phyloP scores from a whole-genome alignment of 2,329 filamentous ascomycete genomes.

The Exophiala sideris region DNA sequence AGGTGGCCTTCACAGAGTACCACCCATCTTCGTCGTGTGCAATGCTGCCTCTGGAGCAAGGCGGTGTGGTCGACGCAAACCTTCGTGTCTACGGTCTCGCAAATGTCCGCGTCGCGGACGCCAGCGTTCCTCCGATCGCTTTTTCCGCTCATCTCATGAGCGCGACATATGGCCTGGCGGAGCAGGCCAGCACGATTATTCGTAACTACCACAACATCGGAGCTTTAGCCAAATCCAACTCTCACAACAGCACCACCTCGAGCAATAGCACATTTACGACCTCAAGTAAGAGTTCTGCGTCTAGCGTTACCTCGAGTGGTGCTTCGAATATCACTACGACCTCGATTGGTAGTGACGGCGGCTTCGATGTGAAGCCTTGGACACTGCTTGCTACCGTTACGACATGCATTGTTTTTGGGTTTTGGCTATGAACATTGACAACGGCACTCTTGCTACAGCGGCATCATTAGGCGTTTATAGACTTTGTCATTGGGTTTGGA shows the following conservation, averaged over 20 bases:
- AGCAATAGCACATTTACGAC: background rate
- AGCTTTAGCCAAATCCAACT: background rate
- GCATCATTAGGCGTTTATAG: no score
- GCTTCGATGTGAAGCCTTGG: background rate
- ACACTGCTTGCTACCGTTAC: background rate
- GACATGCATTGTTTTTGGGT: background rate
- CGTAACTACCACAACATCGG: conserved; percentile 27
- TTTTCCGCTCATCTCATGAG: conserved; percentile 36
- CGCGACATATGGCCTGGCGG: conserved; percentile 35
- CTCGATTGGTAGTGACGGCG: background rate
- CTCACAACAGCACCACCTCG: background rate
- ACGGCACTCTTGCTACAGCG: no score
- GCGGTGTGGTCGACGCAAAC: conserved; percentile 43
- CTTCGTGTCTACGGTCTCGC: conserved; percentile 44
- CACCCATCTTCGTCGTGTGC: conserved; percentile 37
- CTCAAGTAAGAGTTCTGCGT: background rate
- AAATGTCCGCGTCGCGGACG: conserved; percentile 36
- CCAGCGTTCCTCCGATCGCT: conserved; percentile 35
- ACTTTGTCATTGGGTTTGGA: no score
- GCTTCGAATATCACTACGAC: background rate
- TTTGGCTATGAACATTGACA: background rate
- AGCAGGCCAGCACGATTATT: conserved; percentile 32
- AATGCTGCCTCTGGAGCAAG: conserved; percentile 43
- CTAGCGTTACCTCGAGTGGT: background rate
- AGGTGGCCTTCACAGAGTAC: conserved; percentile 22